These are phyloP conservation scores for Sherardia arvensis DNA, from an alignment of 257 asterid species.

Conservation along the genomic window DNA sequence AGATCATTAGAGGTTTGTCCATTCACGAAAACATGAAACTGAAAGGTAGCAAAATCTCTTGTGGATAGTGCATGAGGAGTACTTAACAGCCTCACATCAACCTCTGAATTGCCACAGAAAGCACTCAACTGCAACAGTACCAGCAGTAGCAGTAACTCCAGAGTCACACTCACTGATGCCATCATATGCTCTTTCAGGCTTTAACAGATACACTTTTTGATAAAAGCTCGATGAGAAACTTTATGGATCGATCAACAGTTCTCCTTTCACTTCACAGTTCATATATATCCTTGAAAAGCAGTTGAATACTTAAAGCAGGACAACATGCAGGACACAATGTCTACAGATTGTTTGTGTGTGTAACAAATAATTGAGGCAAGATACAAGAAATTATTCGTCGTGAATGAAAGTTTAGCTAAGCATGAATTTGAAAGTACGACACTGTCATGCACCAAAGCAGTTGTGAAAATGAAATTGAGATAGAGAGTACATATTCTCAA, in stretches of 20 bases:
- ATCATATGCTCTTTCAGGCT: neutral
- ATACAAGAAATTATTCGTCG: constrained; percentile 24
- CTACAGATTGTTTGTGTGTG: neutral
- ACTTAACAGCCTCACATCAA: constrained; percentile 43
- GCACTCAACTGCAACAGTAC: constrained; percentile 24
- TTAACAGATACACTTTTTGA: neutral
- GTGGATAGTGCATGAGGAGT: constrained; percentile 60
- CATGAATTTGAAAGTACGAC: constrained; percentile 57
- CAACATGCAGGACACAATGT: neutral
- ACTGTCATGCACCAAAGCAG: constrained; percentile 14
- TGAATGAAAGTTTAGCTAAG: constrained; percentile 27
- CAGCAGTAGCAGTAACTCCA: constrained; percentile 23
- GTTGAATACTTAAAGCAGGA: neutral
- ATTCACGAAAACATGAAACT: constrained; percentile 40
- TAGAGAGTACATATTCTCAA: constrained; percentile 14
- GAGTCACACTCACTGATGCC: constrained; percentile 21
- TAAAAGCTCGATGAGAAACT: neutral
- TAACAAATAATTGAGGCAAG: constrained; percentile 9
- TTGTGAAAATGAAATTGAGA: constrained; percentile 28
- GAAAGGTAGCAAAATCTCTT: constrained; percentile 46
- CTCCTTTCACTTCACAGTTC: neutral
- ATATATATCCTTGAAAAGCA: neutral
- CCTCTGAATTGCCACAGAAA: constrained; percentile 23
- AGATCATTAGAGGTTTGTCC: constrained; percentile 29
- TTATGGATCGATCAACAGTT: neutral